Evolutionary conservation across 1,139 yeast species (phyloP), one percentile per base, ranked within the genome.

Genomic region (Yamadazyma sp.): DNA sequence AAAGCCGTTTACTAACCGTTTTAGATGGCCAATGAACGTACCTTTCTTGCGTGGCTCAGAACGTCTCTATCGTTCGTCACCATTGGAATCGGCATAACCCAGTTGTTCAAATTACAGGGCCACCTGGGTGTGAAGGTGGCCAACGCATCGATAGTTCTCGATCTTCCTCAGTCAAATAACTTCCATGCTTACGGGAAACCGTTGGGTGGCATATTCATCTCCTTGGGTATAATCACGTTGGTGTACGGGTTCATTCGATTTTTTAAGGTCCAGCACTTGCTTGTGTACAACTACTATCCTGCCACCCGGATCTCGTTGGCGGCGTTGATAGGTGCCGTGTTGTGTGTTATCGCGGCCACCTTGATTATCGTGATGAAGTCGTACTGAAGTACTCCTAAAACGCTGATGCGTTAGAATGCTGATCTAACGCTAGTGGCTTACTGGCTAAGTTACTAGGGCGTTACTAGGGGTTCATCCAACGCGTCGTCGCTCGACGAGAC

Each of bases 21-120:
- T 5, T 8, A 45, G 49, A 56, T 86, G 60, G 91, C 95, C 14
- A 85, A 84, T 55, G 95, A 86, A 55, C 66, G 95, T 43, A 86
- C 94, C 0, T 80, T 79, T 43, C 64, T 86, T 11, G 92, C 94
- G 0, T 86, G 91, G 85, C 61, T 82, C 29, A 69, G 94, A 44
- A 85, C 94, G 0, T 65, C 73, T 2, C 52, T 70, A 17, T 62
- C 73, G 11, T 68, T 70, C 43, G 61, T 69, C 5, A 66, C 74
- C 12, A 59, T 69, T 31, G 75, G 75, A 1, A 62, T 70, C 15
- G 75, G 72, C 2, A 61, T 69, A 17, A 66, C 74, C 4, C 75
- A 70, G 47, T 58, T 70, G 39, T 66, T 69, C 46, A 53, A 72
- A 38, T 46, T 69, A 23, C 67, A 65, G 28, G 44, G 47, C 9